These are phyloP conservation scores for Avena atlantica DNA, from an alignment of 176 grass and related monocot species.

Conservation along the genomic window DNA sequence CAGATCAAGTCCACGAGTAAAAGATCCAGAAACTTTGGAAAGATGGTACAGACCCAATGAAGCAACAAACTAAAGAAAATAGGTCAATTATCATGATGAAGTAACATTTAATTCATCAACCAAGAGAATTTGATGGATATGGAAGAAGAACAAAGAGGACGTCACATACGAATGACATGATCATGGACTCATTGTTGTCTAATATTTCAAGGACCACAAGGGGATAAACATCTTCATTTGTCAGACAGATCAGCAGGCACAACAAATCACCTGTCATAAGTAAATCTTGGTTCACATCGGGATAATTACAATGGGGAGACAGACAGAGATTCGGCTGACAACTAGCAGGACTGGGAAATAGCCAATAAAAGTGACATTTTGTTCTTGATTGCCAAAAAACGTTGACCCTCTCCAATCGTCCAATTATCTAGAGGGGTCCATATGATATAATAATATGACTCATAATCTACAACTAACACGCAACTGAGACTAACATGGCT, in stretches of 20 bases:
- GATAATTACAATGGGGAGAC: background rate
- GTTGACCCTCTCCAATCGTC: background rate
- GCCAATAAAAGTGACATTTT: background rate
- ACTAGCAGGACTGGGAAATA: background rate
- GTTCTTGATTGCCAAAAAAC: background rate
- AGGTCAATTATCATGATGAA: background rate
- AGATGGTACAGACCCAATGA: background rate
- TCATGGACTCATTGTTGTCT: background rate
- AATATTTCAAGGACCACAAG: background rate
- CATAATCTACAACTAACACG: background rate
- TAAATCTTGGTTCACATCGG: background rate
- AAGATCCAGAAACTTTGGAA: slow-evolving; percentile 20
- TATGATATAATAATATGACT: background rate
- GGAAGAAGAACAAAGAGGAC: background rate
- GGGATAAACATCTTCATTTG: background rate
- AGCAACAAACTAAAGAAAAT: background rate
- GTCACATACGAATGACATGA: background rate
- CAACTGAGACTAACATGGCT: background rate
- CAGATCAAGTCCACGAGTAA: slow-evolving; percentile 7
- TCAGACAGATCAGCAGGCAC: background rate
- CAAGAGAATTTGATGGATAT: background rate
- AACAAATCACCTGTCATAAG: background rate
- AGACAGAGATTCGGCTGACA: background rate
- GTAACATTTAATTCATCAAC: background rate
- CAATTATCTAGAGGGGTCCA: background rate